Base-by-base conservation (phyloP, 2,329 filamentous ascomycete genomes). In the Arthrobotrys musiformis region DNA sequence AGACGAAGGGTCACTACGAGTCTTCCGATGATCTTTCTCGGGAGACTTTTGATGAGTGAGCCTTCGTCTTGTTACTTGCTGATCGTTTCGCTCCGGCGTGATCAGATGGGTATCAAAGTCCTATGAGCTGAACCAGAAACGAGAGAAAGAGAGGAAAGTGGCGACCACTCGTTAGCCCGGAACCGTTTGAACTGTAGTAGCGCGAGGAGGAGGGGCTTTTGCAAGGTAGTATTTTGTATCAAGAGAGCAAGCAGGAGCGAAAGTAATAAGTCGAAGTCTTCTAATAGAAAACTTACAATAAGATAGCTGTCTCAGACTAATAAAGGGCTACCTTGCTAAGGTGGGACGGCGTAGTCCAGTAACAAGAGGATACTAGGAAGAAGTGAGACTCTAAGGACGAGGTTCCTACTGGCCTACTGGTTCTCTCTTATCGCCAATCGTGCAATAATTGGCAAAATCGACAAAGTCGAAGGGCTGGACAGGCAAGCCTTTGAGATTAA, bases 21-120 rank as follows among this genome's bases (percentile, higher is more conserved):
- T 70, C 73, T 77, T 58, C 73, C 73, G 73, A 62, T 67, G 33
- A 26, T 70, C 66, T 77, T 37, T 44, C 66, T 77, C 73, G 73
- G 73, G 73, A 77, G 73, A 77, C 73, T 44, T 77, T 70, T 42
- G 73, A 77, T 77, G 73, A 77, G 73, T 77, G 73, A 77, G 73
- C 73, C 73, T 77, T 77, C 73, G 73, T 77, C 73, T 77, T 62
- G 56, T 48, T 64, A 70, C 60, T 70, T 70, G 66, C 73, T 77
- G 60, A 70, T 70, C 66, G 48, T 60, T 54, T 58, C 52, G 63
- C 66, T 70, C 58, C 19, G 50, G 66, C 50, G 72, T 77, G 73
- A 77, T 77, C 73, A 77, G 73, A 77, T 77, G 73, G n/a, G 73
- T 77, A 67, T 67, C 33, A 77, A n/a, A 68, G 73, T 70, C 66